These are phyloP conservation scores for Ophioceras dolichostomum DNA, from an alignment of 2,329 filamentous ascomycete genomes.

Conservation along the genomic window DNA sequence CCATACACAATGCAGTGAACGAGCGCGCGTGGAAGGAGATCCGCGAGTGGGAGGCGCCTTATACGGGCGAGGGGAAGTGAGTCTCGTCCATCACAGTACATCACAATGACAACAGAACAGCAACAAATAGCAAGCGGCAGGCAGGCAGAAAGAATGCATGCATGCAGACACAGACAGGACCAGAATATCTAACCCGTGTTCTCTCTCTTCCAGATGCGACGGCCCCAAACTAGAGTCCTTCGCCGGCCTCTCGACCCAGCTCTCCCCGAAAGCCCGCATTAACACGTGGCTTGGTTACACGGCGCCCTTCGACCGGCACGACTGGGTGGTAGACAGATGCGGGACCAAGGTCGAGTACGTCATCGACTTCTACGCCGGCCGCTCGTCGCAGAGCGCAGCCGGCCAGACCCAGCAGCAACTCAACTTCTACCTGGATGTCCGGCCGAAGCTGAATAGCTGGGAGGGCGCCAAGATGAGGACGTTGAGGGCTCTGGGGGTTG, in stretches of 20 bases:
- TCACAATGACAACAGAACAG: no score
- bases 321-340: constrained; percentile 93
- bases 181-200: no score
- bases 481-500: constrained; percentile 35
- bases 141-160: no score
- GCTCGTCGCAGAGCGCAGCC: constrained; percentile 23
- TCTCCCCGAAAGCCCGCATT: constrained; percentile 74
- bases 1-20: constrained; percentile 97
- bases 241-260: constrained; percentile 51
- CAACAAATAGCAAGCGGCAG: no score
- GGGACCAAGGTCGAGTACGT: constrained; percentile 82
- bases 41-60: constrained; percentile 71
- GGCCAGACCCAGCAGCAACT: constrained; percentile 23
- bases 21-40: constrained; percentile 94
- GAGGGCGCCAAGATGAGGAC: constrained; percentile 57
- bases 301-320: constrained; percentile 86
- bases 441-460: constrained; percentile 56
- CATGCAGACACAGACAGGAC: no score
- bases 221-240: constrained; percentile 80
- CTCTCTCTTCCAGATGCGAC: constrained; percentile 27
- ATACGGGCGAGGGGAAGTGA: constrained; percentile 42
- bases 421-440: constrained; percentile 56
- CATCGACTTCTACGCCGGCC: constrained; percentile 92
- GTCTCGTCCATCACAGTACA: no score
- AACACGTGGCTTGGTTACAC: constrained; percentile 83